Conservation (phyloP, 768 basidiomycete species). For the Mycena belliarum region DNA sequence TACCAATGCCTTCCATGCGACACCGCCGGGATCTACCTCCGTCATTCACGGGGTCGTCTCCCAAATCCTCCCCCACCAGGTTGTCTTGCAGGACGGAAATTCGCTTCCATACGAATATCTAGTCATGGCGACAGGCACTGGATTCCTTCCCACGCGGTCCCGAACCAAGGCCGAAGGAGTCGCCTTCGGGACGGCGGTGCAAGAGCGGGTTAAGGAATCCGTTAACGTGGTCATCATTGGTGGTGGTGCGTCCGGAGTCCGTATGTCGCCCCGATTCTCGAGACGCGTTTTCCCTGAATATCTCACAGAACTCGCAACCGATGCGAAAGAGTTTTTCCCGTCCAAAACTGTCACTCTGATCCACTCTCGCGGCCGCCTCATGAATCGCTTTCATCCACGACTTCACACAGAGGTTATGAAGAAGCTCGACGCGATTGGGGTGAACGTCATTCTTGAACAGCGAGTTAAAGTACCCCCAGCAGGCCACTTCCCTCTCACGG, state of each 20-base stretch:
- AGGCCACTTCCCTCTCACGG: constrained; percentile 31
- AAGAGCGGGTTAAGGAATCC: constrained; percentile 34
- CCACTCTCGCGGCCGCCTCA: constrained; percentile 45
- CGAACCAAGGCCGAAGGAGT: constrained; percentile 29
- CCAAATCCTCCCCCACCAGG: constrained; percentile 22
- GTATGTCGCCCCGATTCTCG: constrained; percentile 32
- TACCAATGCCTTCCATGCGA: constrained; percentile 24
- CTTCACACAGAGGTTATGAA: constrained; percentile 34
- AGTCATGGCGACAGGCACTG: constrained; percentile 37
- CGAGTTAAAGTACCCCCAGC: constrained; percentile 31
- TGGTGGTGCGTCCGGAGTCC: constrained; percentile 61
- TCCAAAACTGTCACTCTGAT: constrained; percentile 44
- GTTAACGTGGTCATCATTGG: constrained; percentile 51
- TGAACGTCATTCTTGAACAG: constrained; percentile 41
- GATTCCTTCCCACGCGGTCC: constrained; percentile 15
- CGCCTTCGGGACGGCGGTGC: constrained; percentile 27
- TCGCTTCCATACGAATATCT: constrained; percentile 34
- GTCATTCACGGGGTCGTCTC: constrained; percentile 23
- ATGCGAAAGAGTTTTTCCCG: constrained; percentile 45
- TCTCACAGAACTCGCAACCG: constrained; percentile 45
- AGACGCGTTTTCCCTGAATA: background rate
- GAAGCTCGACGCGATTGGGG: constrained; percentile 33
- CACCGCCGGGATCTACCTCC: constrained; percentile 26
- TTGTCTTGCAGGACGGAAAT: constrained; percentile 24
- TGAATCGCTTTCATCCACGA: constrained; percentile 43